Conservation (phyloP, 306 rosid species). For the Senna siamea region DNA sequence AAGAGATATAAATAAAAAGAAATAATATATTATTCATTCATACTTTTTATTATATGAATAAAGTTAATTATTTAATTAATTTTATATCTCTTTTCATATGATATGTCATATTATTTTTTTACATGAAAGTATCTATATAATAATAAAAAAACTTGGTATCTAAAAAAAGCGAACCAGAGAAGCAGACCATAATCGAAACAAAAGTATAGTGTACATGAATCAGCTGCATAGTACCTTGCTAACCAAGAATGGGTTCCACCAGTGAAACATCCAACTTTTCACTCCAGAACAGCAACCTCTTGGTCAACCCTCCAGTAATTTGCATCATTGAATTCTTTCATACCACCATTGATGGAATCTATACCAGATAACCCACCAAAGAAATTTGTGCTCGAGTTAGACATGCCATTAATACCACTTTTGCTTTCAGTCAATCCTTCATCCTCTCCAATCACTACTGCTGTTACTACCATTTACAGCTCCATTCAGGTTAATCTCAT, state of each 20-base stretch:
- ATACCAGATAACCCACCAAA: constrained; percentile 52
- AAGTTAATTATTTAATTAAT: too few species aligned
- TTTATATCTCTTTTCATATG: too few species aligned
- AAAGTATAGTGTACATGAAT: constrained; percentile 80
- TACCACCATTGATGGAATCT: constrained; percentile 53
- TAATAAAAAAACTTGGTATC: constrained; percentile 60
- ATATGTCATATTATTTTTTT: too few species aligned
- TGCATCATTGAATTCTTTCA: constrained; percentile 91
- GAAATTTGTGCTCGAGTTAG: constrained; percentile 57
- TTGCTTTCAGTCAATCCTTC: constrained; percentile 68
- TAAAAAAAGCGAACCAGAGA: constrained; percentile 55
- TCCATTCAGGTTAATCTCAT: constrained; percentile 73
- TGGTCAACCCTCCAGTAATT: constrained; percentile 98
- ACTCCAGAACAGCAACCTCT: constrained; percentile 87
- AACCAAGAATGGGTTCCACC: constrained; percentile 41
- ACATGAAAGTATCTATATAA: too few species aligned
- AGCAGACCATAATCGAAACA: constrained; percentile 64
- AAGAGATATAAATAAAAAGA: too few species aligned
- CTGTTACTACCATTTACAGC: constrained; percentile 66
- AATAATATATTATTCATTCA: too few species aligned
- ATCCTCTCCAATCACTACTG: constrained; percentile 87
- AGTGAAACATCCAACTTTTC: constrained; percentile 50
- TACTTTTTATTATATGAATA: too few species aligned
- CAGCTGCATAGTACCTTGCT: constrained; percentile 44
- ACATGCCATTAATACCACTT: constrained; percentile 54